Conservation (phyloP, 768 basidiomycete species). For the Multifurca ochricompacta region DNA sequence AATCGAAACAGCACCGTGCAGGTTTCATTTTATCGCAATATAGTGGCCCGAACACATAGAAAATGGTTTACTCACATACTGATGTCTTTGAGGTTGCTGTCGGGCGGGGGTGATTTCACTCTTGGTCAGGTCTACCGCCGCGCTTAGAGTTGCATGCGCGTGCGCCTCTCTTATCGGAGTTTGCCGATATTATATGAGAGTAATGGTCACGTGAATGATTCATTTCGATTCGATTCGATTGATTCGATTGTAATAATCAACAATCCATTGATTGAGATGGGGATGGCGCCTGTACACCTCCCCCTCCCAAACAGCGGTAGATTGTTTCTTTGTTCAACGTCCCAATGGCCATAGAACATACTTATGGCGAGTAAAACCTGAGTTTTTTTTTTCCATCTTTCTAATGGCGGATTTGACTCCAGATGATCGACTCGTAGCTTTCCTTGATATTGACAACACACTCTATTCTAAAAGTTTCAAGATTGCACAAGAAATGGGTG, state of each 20-base stretch:
- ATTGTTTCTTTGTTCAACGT: too few species aligned
- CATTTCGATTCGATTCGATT: neutral
- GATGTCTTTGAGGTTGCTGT: slow-evolving; percentile 37
- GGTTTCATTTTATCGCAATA: neutral
- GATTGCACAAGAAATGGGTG: slow-evolving; percentile 73
- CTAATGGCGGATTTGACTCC: slow-evolving; percentile 3
- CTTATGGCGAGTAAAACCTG: neutral
- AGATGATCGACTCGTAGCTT: slow-evolving; percentile 59
- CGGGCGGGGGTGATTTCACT: slow-evolving; percentile 25
- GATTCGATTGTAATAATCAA: too few species aligned
- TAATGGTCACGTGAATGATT: slow-evolving; percentile 1
- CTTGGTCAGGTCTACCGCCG: too few species aligned
- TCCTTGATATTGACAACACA: slow-evolving; percentile 87
- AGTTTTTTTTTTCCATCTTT: neutral
- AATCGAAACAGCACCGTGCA: slow-evolving; percentile 5
- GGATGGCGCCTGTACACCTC: too few species aligned
- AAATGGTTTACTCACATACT: slow-evolving; percentile 33
- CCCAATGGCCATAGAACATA: slow-evolving; percentile 14
- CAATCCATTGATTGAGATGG: too few species aligned
- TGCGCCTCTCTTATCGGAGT: slow-evolving; percentile 8
- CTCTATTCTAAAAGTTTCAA: slow-evolving; percentile 70
- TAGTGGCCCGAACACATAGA: neutral
- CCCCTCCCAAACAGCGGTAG: too few species aligned
- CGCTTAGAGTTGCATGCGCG: slow-evolving; percentile 18
- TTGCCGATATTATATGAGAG: neutral